Base-by-base conservation (phyloP, 768 basidiomycete genomes). In the Xerocomellus dryophilus region DNA sequence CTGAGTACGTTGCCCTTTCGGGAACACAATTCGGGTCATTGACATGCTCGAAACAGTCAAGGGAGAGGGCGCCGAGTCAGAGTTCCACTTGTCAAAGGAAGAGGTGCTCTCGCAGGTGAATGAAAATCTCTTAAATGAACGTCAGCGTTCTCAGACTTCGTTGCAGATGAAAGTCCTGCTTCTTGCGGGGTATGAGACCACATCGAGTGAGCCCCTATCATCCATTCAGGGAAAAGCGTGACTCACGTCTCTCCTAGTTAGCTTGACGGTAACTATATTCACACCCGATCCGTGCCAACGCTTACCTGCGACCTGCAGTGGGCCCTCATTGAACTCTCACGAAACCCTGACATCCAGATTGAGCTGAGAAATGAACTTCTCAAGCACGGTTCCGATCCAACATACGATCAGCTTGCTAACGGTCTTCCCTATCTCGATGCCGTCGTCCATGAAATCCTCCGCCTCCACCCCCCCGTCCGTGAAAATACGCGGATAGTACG, bases 371-470 rank as follows among this genome's bases (percentile, higher is more conserved):
- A 76, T 1, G 82, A 85, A 50, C 71, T 85, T 5, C 53, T 71
- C 2, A 65, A 70, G 27, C 75, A 77, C 50, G 66, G 60, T 15
- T 51, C 59, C 18, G 83, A 85, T 61, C 79, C 82, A 15, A 77
- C 76, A 2, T 83, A 77, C 66, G 82, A 84, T 25, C 74, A 83
- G 51, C 72, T 85, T 3, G 73, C 68, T 4, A 74, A 75, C 2
- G 72, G 44, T 10, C 65, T 86, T 14, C 82, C 82, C 0, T 83
- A 80, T 61, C 78, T 85, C 9, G 81, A 84, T 58, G 78, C 79
- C 0, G 69, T 79, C 12, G 73, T 74, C 3, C 75, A 75, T 36
- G 80, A 81, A 61, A 64, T 66, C 1, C 69, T 81, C n/a, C 71
- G 80, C 7, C 47, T 78, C 0, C 77, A 80, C 46, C 67, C 79